phyloP scores from a whole-genome alignment of 305 asterid species.

The Fraxinus albicans region DNA sequence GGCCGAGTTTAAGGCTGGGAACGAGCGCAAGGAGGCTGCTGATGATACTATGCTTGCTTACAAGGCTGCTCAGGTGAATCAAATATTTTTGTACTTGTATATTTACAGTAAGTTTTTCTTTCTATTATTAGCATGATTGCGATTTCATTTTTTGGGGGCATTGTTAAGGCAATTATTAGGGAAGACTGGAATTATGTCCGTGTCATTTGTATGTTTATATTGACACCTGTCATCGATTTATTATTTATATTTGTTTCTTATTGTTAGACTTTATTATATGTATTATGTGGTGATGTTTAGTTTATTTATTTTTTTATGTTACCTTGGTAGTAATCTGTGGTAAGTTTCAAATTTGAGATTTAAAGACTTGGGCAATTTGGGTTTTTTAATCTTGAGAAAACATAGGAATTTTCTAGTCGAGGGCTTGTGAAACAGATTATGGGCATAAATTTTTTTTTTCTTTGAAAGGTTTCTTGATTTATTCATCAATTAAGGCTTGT shows the following conservation, averaged over 20 bases:
- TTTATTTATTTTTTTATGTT: background rate
- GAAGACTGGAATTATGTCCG: background rate
- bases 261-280: background rate
- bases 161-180: background rate
- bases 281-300: background rate
- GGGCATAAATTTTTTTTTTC: background rate
- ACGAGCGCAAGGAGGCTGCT: slow-evolving; percentile 62
- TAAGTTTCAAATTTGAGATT: background rate
- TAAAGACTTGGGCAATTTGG: background rate
- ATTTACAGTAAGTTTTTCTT: background rate
- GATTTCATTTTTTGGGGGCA: background rate
- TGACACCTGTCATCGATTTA: background rate
- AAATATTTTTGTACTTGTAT: background rate
- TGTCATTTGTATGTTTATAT: background rate
- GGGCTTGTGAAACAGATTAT: background rate
- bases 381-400: background rate
- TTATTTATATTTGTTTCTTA: background rate
- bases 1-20: slow-evolving; percentile 59
- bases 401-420: background rate
- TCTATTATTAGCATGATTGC: background rate
- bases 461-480: background rate
- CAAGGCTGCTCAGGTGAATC: slow-evolving; percentile 64
- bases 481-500: background rate
- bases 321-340: background rate
- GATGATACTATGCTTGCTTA: slow-evolving; percentile 63